Base-by-base conservation (phyloP, 257 asterid genomes). In the Solanum corneliomulleri region DNA sequence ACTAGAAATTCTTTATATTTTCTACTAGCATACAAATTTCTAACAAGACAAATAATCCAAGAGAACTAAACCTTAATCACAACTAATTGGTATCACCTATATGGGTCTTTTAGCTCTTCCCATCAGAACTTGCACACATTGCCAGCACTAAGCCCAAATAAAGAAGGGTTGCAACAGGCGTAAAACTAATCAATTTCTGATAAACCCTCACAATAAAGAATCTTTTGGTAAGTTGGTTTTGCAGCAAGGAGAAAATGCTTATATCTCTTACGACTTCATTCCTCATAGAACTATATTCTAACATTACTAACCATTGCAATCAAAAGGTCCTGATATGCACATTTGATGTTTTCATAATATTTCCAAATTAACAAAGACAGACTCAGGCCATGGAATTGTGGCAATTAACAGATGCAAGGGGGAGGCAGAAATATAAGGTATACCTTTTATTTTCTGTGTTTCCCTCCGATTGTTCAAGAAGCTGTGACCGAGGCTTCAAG, bases 401-500 rank as follows among this genome's bases (percentile, higher is more conserved):
- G 68, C 29, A 80, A 80, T 80, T 16, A 80, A 81, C 44, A 81
- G 85, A 81, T 29, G 45, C 44, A 80, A 16, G 69, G 60, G 69
- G 85, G 23, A 41, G 49, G 66, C 86, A 62, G 83, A 60, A 60
- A 20, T 84, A 86, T 9, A 83, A 39, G 62, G 49, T 45, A 64
- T 44, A 95, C 98, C 99, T 95, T 90, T 91, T 93, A 89, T 82
- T 90, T 90, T 89, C 94, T 83, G 20, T 69, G 75, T 88, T 92
- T 85, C 91, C 92, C 80, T 95, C 93, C 2, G 85, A 71, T 82
- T 92, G 95, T 88, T 93, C 94, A 77, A 86, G 86, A 83, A 92
- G 88, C 85, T 90, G 96, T 18, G 94, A 89, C 12, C 96, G 93
- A 21, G 97, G 98, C 93, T 92, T 95, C 92, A 93, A 87, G 87